phyloP scores from a whole-genome alignment of 768 basidiomycete species.

The Boletus sp. region DNA sequence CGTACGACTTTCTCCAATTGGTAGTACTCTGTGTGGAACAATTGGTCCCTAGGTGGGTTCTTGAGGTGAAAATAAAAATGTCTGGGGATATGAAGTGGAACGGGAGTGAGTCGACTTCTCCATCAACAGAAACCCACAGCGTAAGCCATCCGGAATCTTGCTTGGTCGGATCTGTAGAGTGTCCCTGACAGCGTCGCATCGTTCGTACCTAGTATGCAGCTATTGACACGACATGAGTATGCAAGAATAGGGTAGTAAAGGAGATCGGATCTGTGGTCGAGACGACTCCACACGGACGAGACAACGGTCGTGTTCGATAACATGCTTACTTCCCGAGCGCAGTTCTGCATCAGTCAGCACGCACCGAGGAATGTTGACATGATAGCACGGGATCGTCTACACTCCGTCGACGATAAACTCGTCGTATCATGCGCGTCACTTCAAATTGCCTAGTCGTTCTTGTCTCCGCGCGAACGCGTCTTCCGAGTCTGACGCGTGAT shows the following conservation, averaged over 20 bases:
- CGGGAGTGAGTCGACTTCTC: slow-evolving; percentile 58
- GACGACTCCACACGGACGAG: slow-evolving; percentile 68
- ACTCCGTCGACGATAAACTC: no score
- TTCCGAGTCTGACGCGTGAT: no score
- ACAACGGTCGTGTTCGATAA: slow-evolving; percentile 73
- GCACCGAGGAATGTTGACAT: slow-evolving; percentile 96
- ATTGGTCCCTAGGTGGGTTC: slow-evolving; percentile 54
- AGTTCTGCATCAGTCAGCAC: slow-evolving; percentile 92
- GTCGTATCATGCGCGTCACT: no score
- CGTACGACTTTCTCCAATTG: slow-evolving; percentile 67
- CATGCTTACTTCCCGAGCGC: slow-evolving; percentile 84
- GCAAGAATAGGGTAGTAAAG: no score
- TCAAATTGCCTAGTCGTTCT: no score
- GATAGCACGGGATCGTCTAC: no score
- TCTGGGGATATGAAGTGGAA: slow-evolving; percentile 82
- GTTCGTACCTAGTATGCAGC: no score
- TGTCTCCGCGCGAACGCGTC: no score
- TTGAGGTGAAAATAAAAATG: slow-evolving; percentile 94
- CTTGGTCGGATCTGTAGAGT: slow-evolving; percentile 85
- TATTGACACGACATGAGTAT: no score
- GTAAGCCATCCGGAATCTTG: slow-evolving; percentile 75
- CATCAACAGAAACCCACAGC: slow-evolving; percentile 84
- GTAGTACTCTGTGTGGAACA: slow-evolving; percentile 71
- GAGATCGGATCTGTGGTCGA: slow-evolving; percentile 77
- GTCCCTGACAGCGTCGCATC: slow-evolving; percentile 72